A percentile compares a stretch with the other conserved stretches of the same genome.
Evolutionary conservation across 208 protist species (phyloP).

Genomic region (Paratrypanosoma confusum): DNA sequence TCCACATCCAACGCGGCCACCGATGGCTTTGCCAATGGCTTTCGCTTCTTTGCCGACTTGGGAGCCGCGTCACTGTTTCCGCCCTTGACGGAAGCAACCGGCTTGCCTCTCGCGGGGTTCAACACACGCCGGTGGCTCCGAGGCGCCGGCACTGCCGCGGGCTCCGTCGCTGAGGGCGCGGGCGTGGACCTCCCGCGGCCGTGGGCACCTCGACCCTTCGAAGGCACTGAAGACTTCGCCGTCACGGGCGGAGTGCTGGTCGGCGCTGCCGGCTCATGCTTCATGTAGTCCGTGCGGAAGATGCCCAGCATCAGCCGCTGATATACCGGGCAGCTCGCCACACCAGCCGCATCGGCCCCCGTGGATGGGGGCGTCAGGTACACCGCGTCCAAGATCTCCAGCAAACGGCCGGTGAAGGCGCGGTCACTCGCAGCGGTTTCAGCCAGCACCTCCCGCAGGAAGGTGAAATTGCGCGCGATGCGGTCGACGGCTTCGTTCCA

Average conservation of each 20-base stretch:
- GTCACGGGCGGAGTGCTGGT: neutral
- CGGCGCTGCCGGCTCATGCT: constrained; percentile 7
- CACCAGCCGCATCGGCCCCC: constrained; percentile 1
- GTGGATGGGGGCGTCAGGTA: constrained; percentile 29
- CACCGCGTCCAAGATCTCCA: constrained; percentile 73
- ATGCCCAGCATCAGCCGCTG: constrained; percentile 86
- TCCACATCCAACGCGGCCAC: no score
- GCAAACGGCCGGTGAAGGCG: constrained; percentile 70
- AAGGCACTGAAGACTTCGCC: neutral
- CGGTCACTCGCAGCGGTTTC: constrained; percentile 61
- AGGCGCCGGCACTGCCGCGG: constrained; percentile 1
- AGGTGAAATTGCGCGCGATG: constrained; percentile 52
- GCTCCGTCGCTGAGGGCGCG: neutral
- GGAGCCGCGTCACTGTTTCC: no score
- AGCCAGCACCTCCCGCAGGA: constrained; percentile 36
- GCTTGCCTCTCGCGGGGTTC: no score
- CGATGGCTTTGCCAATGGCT: no score
- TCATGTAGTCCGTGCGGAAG: constrained; percentile 94
- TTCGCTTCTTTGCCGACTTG: no score
- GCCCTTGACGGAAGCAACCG: no score
- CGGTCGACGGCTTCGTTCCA: constrained; percentile 81
- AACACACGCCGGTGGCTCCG: neutral
- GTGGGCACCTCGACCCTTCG: constrained; percentile 16
- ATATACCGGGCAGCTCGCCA: constrained; percentile 17
- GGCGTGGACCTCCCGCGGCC: no score